These are phyloP conservation scores for Luffa acutangula DNA, from an alignment of 306 rosid genomes.

Conservation along the genomic window DNA sequence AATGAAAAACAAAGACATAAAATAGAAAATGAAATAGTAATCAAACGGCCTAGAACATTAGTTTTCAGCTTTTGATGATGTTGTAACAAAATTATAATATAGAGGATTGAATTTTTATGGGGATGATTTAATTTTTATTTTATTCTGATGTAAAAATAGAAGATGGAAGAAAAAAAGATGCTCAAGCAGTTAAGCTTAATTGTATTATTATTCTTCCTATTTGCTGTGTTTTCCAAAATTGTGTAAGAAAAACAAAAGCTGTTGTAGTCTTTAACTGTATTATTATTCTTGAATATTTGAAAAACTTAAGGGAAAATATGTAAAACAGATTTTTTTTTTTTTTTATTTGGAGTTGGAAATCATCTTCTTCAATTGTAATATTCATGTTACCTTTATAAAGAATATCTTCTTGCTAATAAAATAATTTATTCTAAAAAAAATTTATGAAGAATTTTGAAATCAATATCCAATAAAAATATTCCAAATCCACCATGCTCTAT, in stretches of 20 bases:
- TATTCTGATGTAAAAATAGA: neutral
- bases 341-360: neutral
- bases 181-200: neutral
- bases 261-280: neutral
- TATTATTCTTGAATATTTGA: neutral
- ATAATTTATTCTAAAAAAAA: neutral
- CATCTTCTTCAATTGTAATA: neutral
- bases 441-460: neutral
- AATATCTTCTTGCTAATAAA: neutral
- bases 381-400: neutral
- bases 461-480: neutral
- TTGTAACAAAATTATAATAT: too few species aligned
- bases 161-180: neutral
- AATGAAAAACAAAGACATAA: too few species aligned
- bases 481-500: neutral
- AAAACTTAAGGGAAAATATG: too few species aligned
- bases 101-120: neutral
- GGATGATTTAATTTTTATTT: neutral
- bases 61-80: too few species aligned
- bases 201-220: neutral
- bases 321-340: too few species aligned
- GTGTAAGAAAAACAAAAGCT: neutral
- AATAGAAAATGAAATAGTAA: too few species aligned
- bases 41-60: too few species aligned
- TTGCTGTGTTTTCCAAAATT: slow-evolving; percentile 5